Base-by-base conservation (phyloP, 805 yeast species). In the Candida sakaeoensis region DNA sequence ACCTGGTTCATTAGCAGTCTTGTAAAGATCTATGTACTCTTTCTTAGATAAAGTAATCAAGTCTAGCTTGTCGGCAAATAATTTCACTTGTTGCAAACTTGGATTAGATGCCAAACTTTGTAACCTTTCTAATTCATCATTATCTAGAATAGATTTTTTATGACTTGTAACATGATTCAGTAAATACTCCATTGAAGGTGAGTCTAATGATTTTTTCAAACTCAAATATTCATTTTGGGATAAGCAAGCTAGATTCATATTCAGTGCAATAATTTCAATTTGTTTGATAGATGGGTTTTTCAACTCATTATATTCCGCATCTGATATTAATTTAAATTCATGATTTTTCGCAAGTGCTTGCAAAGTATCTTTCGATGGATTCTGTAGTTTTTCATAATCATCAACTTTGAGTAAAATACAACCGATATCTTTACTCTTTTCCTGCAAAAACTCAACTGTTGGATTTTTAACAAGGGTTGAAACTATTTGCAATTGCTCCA, bases 21-120 rank as follows among this genome's bases (percentile, higher is more conserved):
- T 51, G 17, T 53, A 58, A 28, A 68, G 51, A 15, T 52, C 49
- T 16, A 70, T 54, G 36, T 61, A 65, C 41, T 68, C 73, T 1
- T 41, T 30, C 40, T 57, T 54, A 1, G 57, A 37, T 33, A 68
- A 49, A 2, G 71, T 60, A 6, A 63, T 55, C 37, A 63, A 56
- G 10, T 55, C 54, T 32, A 53, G 57, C n/a, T 41, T 55, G 35
- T 63, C 70, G 1, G 71, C 71, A 9, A 57, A 58, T 10, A 48
- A 42, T 35, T 65, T 60, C 5, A 68, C 57, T 26, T 61, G 67
- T 15, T 55, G 57, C 23, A 64, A 52, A 13, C 55, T 47, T 19
- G 73, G 73, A 8, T 58, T 58, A 40, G 57, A 44, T 1, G 68
- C 70, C 9, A 52, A 45, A 23, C 49, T 46, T 12, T 30, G 33